These are phyloP conservation scores for Angomonas desouzai DNA, from an alignment of 208 protist genomes.

Conservation along the genomic window DNA sequence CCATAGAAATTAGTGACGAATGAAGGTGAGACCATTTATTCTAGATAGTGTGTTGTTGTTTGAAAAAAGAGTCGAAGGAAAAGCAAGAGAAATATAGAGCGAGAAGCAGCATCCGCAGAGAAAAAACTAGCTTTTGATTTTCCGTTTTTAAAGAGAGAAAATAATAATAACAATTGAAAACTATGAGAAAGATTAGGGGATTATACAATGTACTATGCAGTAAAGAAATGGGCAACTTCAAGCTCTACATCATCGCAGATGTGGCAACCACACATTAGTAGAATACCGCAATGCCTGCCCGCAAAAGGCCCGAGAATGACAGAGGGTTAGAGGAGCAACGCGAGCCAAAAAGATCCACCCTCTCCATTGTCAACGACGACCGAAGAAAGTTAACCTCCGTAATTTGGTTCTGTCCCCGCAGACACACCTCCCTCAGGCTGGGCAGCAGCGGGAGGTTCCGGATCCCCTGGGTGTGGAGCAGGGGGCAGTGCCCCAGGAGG, in stretches of 20 bases:
- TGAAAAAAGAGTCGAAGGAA: constrained; percentile 5
- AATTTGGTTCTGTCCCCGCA: background rate
- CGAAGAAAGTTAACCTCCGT: background rate
- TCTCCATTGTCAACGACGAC: background rate
- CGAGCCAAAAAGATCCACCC: background rate
- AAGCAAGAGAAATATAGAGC: constrained; percentile 6
- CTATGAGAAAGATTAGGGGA: too few species aligned
- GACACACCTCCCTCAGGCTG: background rate
- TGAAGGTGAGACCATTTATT: too few species aligned
- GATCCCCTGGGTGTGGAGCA: background rate
- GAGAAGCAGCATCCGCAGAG: background rate
- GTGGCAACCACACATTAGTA: too few species aligned
- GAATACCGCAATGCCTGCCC: constrained; percentile 2
- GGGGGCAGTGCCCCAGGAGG: background rate
- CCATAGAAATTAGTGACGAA: background rate
- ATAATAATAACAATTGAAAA: too few species aligned
- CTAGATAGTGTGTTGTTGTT: too few species aligned
- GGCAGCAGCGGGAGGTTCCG: background rate
- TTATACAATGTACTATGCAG: background rate
- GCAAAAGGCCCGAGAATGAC: background rate
- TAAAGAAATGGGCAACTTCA: too few species aligned
- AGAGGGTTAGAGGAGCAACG: background rate
- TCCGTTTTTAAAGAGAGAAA: constrained; percentile 1
- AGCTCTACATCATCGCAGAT: too few species aligned
- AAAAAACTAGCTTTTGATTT: background rate